Conservation (phyloP, 192 early-diverging fungal species). For the Diversispora eburnea region DNA sequence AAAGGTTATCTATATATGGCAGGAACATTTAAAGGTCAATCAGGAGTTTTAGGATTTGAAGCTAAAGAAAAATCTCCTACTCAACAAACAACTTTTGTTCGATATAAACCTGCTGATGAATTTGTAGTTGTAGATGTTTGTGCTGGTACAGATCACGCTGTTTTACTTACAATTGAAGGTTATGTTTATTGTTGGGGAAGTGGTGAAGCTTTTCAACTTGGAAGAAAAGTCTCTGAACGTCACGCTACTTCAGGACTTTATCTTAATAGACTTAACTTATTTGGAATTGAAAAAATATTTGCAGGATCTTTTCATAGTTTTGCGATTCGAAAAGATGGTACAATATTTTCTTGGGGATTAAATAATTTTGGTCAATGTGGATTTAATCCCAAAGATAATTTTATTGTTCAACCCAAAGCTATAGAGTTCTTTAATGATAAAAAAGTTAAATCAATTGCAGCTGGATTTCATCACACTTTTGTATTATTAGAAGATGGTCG, state of each 20-base stretch:
- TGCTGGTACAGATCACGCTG: slow-evolving; percentile 81
- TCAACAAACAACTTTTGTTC: slow-evolving; percentile 58
- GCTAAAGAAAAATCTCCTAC: slow-evolving; percentile 58
- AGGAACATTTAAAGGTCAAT: slow-evolving; percentile 69
- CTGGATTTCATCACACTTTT: slow-evolving; percentile 83
- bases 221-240: slow-evolving; percentile 74
- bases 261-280: slow-evolving; percentile 50
- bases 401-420: slow-evolving; percentile 52
- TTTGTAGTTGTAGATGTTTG: slow-evolving; percentile 71
- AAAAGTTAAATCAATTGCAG: slow-evolving; percentile 60
- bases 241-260: slow-evolving; percentile 60
- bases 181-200: slow-evolving; percentile 87
- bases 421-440: slow-evolving; percentile 48
- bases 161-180: slow-evolving; percentile 69
- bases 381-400: slow-evolving; percentile 18
- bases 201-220: slow-evolving; percentile 85
- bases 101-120: slow-evolving; percentile 50
- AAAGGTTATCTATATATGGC: slow-evolving; percentile 81
- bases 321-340: slow-evolving; percentile 62
- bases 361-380: slow-evolving; percentile 92
- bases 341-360: slow-evolving; percentile 79
- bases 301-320: slow-evolving; percentile 85
- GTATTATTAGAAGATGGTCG: slow-evolving; percentile 69
- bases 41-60: background rate
- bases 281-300: slow-evolving; percentile 59